Percentiles rank a stretch among this genome's conserved stretches.
Conservation (phyloP, 306 rosid species). For the Acacia melanoxylon region DNA sequence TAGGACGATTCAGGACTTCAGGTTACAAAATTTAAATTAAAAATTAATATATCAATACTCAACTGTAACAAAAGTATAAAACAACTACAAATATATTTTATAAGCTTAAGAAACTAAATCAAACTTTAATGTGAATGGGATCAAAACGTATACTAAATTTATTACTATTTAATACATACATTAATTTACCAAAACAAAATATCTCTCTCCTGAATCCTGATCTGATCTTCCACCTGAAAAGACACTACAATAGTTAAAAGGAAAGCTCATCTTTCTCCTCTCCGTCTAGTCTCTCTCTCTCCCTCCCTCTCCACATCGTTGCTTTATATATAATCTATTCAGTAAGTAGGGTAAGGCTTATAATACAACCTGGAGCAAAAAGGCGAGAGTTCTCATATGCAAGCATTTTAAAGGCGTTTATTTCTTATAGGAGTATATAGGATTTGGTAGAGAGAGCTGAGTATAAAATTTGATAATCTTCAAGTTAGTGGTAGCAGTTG, state of each 20-base stretch:
- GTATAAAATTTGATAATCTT: conserved; percentile 29
- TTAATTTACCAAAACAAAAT: not conserved
- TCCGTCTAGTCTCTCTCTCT: not conserved
- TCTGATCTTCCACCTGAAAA: conserved; percentile 8
- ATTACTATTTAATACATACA: too few relatives aligned
- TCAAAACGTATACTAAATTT: too few relatives aligned
- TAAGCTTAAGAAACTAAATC: too few relatives aligned
- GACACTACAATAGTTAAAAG: not conserved
- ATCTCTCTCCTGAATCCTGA: not conserved
- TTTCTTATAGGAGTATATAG: conserved; percentile 27
- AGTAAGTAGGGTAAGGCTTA: conserved; percentile 24
- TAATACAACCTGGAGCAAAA: conserved; percentile 31
- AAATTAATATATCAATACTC: too few relatives aligned
- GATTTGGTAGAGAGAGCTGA: conserved; percentile 42
- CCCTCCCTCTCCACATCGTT: not conserved
- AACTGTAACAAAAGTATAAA: too few relatives aligned
- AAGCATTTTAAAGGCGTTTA: not conserved
- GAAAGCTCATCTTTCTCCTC: not conserved
- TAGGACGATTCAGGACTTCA: too few relatives aligned
- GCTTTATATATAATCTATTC: not conserved
- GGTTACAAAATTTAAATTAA: too few relatives aligned
- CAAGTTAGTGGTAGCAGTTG: conserved; percentile 56
- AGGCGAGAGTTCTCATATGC: conserved; percentile 25
- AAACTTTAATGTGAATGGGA: too few relatives aligned
- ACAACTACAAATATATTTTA: too few relatives aligned